These are phyloP conservation scores for Chlamydomonas applanata DNA, from an alignment of 139 green algal genomes.

Conservation along the genomic window DNA sequence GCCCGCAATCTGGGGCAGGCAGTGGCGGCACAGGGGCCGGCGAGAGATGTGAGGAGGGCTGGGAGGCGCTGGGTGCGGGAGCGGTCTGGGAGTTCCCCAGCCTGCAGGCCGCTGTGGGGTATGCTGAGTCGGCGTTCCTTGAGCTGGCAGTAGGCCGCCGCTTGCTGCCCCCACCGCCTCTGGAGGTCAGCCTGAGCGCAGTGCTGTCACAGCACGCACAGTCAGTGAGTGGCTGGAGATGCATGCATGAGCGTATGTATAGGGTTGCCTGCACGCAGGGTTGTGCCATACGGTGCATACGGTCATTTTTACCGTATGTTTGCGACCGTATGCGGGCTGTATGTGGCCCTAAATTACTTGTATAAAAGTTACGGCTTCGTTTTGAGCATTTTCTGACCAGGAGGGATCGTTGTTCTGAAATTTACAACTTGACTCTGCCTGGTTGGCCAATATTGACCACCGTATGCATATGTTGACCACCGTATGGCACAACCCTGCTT, in stretches of 20 bases:
- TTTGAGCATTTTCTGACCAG: no score
- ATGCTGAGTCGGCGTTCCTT: background rate
- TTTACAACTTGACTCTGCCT: no score
- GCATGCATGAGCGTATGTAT: no score
- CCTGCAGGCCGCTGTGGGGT: slow-evolving; percentile 11
- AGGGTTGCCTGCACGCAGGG: background rate
- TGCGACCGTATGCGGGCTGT: no score
- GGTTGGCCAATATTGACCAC: no score
- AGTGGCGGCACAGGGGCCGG: background rate
- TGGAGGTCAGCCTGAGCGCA: background rate
- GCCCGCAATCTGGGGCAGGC: background rate
- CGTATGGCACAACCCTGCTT: no score
- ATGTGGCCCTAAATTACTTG: no score
- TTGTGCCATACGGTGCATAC: no score
- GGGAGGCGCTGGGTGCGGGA: background rate
- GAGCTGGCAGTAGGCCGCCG: background rate
- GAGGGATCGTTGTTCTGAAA: no score
- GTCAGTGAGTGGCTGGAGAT: slow-evolving; percentile 10
- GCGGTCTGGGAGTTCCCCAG: slow-evolving; percentile 15
- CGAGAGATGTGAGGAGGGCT: background rate
- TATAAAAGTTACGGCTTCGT: no score
- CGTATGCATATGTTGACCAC: no score
- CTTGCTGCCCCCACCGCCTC: background rate
- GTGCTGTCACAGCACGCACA: slow-evolving; percentile 6
- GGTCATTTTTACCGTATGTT: no score